Evolutionary conservation across 495 filamentous ascomycete genomes (phyloP).

Genomic region (Parathielavia appendiculata): DNA sequence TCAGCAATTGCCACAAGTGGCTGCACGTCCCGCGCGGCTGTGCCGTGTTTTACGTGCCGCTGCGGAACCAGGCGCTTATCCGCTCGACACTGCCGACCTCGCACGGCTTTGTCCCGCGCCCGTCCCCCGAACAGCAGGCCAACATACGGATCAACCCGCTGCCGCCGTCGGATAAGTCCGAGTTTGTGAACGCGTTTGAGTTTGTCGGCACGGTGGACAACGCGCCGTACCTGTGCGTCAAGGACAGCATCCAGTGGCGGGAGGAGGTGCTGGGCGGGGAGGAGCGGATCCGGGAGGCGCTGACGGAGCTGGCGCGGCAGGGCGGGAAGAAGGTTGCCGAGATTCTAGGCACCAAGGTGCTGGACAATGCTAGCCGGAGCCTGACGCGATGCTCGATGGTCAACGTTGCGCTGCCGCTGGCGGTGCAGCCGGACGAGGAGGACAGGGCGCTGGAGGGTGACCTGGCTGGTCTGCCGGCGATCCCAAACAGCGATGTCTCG

Average conservation of each 20-base stretch:
- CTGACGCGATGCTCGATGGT: slow-evolving; percentile 51
- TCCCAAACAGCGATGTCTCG: slow-evolving; percentile 33
- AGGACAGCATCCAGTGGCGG: slow-evolving; percentile 65
- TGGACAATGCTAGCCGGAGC: slow-evolving; percentile 53
- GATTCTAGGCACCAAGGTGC: slow-evolving; percentile 62
- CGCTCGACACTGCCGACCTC: slow-evolving; percentile 70
- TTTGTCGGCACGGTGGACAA: slow-evolving; percentile 73
- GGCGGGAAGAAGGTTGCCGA: slow-evolving; percentile 55
- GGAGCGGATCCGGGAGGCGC: slow-evolving; percentile 57
- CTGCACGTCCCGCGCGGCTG: slow-evolving; percentile 75
- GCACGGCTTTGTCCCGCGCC: slow-evolving; percentile 49
- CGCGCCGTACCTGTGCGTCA: slow-evolving; percentile 63
- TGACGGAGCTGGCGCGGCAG: slow-evolving; percentile 49
- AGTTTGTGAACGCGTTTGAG: slow-evolving; percentile 68
- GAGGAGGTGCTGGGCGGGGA: slow-evolving; percentile 69
- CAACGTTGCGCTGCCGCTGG: slow-evolving; percentile 71
- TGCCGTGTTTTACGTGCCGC: slow-evolving; percentile 73
- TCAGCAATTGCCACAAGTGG: slow-evolving; percentile 90
- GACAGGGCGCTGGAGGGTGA: slow-evolving; percentile 24
- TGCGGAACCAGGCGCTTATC: slow-evolving; percentile 65
- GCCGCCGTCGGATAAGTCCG: slow-evolving; percentile 41
- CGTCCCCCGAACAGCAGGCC: neutral
- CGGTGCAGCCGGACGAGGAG: slow-evolving; percentile 4
- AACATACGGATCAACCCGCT: slow-evolving; percentile 46
- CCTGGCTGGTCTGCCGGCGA: slow-evolving; percentile 27